These are phyloP conservation scores for Globisporangium viniferum DNA, from an alignment of 352 stramenopile species.

Conservation along the genomic window DNA sequence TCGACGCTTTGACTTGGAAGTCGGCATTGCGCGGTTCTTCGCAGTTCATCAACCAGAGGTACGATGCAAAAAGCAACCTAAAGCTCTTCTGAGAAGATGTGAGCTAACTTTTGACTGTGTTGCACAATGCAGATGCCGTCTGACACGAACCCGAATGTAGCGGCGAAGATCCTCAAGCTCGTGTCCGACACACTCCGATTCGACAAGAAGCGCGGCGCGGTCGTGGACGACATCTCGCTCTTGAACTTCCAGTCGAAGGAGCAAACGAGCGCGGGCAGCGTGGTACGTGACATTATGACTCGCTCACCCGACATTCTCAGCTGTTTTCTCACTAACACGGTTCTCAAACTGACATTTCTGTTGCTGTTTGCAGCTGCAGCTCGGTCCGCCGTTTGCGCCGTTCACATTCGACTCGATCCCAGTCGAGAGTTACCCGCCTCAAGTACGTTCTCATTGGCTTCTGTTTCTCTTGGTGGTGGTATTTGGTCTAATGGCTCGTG, in stretches of 20 bases:
- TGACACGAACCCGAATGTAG: conserved; percentile 58
- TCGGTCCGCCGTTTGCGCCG: conserved; percentile 64
- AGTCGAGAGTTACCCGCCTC: conserved; percentile 73
- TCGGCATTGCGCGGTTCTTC: conserved; percentile 73
- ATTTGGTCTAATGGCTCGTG: not conserved
- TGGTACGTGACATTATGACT: conserved; percentile 27
- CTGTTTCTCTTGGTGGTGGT: not conserved
- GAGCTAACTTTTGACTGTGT: not conserved
- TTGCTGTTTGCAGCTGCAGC: conserved; percentile 37
- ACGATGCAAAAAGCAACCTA: conserved; percentile 1
- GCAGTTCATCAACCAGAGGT: conserved; percentile 62
- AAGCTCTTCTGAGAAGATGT: not conserved
- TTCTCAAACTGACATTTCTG: not conserved
- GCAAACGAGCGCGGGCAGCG: conserved; percentile 35
- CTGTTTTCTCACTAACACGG: not conserved
- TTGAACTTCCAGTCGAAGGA: conserved; percentile 70
- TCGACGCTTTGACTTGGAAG: conserved; percentile 72
- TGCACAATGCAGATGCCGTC: conserved; percentile 39
- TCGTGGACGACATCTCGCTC: conserved; percentile 64
- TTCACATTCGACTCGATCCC: conserved; percentile 65
- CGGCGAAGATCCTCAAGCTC: conserved; percentile 62
- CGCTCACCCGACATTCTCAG: not conserved
- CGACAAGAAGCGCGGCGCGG: conserved; percentile 57
- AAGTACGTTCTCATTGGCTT: conserved; percentile 26
- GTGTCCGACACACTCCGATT: conserved; percentile 71